Evolutionary conservation across 306 rosid genomes (phyloP).

Genomic region (Vigna radiata): DNA sequence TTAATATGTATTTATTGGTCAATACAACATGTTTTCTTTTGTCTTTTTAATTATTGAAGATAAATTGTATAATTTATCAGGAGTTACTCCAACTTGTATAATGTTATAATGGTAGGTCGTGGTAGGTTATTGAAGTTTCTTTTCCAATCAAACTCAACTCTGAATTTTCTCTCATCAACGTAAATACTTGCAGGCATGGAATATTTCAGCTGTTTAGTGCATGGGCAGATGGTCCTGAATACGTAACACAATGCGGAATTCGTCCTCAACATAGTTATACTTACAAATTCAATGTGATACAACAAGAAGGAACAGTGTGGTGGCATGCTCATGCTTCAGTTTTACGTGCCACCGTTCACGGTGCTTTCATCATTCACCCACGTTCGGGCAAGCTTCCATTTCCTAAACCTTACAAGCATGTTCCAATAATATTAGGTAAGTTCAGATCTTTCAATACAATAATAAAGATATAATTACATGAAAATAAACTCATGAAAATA

Average conservation of each 20-base stretch:
- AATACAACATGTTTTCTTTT: no score
- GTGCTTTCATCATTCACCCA: slow-evolving; percentile 64
- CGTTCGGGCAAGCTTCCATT: slow-evolving; percentile 41
- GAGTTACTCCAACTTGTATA: background rate
- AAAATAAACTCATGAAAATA: background rate
- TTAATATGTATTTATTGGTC: background rate
- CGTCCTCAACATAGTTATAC: slow-evolving; percentile 45
- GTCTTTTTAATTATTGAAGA: background rate
- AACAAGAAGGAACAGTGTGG: slow-evolving; percentile 75
- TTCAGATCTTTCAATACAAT: background rate
- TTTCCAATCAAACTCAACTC: background rate
- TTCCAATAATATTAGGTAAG: slow-evolving; percentile 60
- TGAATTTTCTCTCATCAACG: background rate
- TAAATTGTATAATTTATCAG: background rate
- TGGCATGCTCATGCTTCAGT: slow-evolving; percentile 69
- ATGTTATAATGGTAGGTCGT: no score
- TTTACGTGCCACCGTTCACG: slow-evolving; percentile 68
- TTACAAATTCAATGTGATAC: slow-evolving; percentile 53
- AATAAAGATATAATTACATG: background rate
- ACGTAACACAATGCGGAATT: slow-evolving; percentile 64
- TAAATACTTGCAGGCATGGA: slow-evolving; percentile 58
- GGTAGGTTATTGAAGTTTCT: background rate
- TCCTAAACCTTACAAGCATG: slow-evolving; percentile 47
- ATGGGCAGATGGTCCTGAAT: slow-evolving; percentile 75
- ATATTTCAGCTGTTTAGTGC: slow-evolving; percentile 55